Evolutionary conservation across 805 yeast species (phyloP).

Genomic region (Metschnikowia rubicola): DNA sequence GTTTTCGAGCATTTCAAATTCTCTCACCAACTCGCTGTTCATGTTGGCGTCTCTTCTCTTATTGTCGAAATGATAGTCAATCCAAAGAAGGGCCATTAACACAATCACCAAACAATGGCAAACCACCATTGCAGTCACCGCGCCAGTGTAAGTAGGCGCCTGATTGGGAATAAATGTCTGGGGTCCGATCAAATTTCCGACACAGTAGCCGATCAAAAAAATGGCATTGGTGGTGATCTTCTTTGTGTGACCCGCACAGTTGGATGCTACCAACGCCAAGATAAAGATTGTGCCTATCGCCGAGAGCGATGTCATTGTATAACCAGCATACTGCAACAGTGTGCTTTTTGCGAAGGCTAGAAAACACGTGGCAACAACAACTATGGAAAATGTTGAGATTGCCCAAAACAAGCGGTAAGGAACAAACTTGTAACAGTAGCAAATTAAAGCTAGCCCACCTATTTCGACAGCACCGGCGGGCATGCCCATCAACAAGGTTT

Average conservation of each 20-base stretch:
- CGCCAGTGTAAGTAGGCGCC: slow-evolving; percentile 41
- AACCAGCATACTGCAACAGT: slow-evolving; percentile 25
- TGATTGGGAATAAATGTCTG: slow-evolving; percentile 42
- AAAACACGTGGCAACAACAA: slow-evolving; percentile 28
- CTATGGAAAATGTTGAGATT: slow-evolving; percentile 19
- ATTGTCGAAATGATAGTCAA: slow-evolving; percentile 32
- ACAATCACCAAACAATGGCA: slow-evolving; percentile 28
- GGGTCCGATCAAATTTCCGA: slow-evolving; percentile 54
- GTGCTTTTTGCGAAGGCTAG: slow-evolving; percentile 38
- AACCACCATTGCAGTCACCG: slow-evolving; percentile 37
- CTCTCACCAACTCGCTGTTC: slow-evolving; percentile 13
- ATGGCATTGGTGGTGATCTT: slow-evolving; percentile 44
- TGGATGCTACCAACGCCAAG: slow-evolving; percentile 39
- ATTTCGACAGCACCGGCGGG: slow-evolving; percentile 48
- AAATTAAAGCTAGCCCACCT: slow-evolving; percentile 32
- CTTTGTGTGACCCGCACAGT: slow-evolving; percentile 56
- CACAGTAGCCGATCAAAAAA: slow-evolving; percentile 46
- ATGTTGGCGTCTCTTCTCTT: slow-evolving; percentile 28
- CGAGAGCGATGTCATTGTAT: slow-evolving; percentile 28
- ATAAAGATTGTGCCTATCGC: slow-evolving; percentile 30
- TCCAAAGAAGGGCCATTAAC: slow-evolving; percentile 21
- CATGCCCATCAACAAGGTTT: slow-evolving; percentile 40
- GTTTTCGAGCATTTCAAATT: slow-evolving; percentile 30
- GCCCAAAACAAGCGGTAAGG: slow-evolving; percentile 30
- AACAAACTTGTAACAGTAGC: slow-evolving; percentile 21